A percentile compares a stretch with the other conserved stretches of the same genome.
Conservation (phyloP, 2,329 filamentous ascomycete genomes). For the Colletotrichum cuscutae region DNA sequence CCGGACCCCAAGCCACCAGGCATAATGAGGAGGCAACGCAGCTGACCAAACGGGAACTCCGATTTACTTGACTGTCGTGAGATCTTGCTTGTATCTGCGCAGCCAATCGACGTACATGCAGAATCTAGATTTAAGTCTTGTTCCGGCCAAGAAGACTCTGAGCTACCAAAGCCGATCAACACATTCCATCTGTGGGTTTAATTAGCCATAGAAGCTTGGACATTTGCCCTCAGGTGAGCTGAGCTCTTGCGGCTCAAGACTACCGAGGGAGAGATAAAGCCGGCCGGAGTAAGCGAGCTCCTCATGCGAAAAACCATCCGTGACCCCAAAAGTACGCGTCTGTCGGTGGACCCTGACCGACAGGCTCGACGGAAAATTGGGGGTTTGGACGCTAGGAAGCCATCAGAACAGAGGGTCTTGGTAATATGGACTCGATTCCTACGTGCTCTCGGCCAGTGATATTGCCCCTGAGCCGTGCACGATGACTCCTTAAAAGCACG, state of each 20-base stretch:
- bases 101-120: neutral
- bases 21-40: constrained; percentile 17
- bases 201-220: neutral
- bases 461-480: neutral
- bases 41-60: neutral
- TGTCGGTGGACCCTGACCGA: neutral
- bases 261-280: neutral
- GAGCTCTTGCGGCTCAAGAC: neutral
- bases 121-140: neutral
- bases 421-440: neutral
- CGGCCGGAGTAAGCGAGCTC: neutral
- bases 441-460: neutral
- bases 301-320: neutral
- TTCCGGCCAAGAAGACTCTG: neutral
- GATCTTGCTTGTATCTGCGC: neutral
- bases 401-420: neutral
- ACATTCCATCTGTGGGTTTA: neutral
- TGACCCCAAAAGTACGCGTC: neutral
- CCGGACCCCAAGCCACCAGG: constrained; percentile 14
- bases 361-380: neutral
- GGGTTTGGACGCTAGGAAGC: neutral
- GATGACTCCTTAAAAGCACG: neutral
- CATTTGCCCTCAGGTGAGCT: neutral
- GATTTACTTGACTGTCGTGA: neutral
- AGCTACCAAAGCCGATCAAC: neutral